phyloP scores from a whole-genome alignment of 306 rosid genomes.

The Lathyrus oleraceus region DNA sequence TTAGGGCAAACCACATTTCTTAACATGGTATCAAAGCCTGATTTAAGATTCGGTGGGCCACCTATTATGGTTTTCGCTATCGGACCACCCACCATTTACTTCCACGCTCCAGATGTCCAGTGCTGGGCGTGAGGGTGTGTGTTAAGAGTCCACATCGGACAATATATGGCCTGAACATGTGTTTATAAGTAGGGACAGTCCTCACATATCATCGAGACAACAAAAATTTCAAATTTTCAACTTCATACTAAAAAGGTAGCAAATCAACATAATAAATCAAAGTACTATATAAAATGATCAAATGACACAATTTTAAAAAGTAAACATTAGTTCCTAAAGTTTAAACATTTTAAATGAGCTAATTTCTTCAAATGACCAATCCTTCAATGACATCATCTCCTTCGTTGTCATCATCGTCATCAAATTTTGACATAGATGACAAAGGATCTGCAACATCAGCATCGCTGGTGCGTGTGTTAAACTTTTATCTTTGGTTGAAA shows the following conservation, averaged over 20 bases:
- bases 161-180: too few relatives aligned
- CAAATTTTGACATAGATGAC: background rate
- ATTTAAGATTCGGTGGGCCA: too few relatives aligned
- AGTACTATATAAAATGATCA: background rate
- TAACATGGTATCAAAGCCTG: too few relatives aligned
- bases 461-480: background rate
- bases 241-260: background rate
- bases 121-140: too few relatives aligned
- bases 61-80: too few relatives aligned
- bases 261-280: background rate
- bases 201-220: constrained; percentile 10
- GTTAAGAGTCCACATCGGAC: too few relatives aligned
- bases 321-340: background rate
- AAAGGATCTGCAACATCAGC: constrained; percentile 1
- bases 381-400: background rate
- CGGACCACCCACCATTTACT: too few relatives aligned
- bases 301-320: background rate
- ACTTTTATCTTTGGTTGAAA: background rate
- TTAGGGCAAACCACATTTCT: too few relatives aligned
- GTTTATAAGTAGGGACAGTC: too few relatives aligned
- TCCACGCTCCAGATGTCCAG: too few relatives aligned
- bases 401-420: background rate
- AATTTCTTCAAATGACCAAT: background rate
- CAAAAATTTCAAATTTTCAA: background rate
- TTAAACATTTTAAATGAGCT: background rate